Evolutionary conservation across 2,329 filamentous ascomycete species (phyloP).

Genomic region (Neofusicoccum kwambonambiense): DNA sequence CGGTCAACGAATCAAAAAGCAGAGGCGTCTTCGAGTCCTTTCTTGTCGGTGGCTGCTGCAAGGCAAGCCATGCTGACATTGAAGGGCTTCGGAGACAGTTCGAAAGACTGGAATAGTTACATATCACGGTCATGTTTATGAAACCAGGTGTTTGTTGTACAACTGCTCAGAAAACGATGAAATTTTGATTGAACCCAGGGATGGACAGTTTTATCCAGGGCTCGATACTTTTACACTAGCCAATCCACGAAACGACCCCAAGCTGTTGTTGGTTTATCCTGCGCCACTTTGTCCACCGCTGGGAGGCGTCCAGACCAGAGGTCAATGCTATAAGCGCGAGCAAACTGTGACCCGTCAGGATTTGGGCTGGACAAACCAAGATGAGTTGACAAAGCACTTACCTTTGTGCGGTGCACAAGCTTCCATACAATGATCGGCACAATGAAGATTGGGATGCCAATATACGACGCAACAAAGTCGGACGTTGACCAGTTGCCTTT

Average conservation of each 20-base stretch:
- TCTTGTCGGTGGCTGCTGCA: neutral
- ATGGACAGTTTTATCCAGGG: neutral
- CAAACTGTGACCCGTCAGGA: slow-evolving; percentile 20
- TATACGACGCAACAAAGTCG: slow-evolving; percentile 18
- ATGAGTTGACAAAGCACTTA: slow-evolving; percentile 22
- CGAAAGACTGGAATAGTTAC: neutral
- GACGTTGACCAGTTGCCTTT: neutral
- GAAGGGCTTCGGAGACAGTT: neutral
- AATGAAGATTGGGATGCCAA: slow-evolving; percentile 36
- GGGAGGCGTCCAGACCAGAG: slow-evolving; percentile 25
- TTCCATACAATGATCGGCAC: slow-evolving; percentile 47
- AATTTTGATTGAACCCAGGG: neutral
- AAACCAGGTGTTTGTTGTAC: too few relatives aligned
- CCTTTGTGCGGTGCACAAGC: slow-evolving; percentile 38
- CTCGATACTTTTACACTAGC: neutral
- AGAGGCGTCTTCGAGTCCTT: neutral
- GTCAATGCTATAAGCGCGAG: slow-evolving; percentile 26
- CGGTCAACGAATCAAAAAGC: neutral
- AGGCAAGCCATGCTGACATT: neutral
- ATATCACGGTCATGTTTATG: too few relatives aligned
- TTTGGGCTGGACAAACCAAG: too few relatives aligned
- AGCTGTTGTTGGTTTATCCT: slow-evolving; percentile 2
- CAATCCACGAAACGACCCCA: slow-evolving; percentile 19
- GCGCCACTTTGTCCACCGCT: neutral
- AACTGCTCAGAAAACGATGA: neutral